Conservation (phyloP, 257 asterid genomes). For the Leonotis leonurus region DNA sequence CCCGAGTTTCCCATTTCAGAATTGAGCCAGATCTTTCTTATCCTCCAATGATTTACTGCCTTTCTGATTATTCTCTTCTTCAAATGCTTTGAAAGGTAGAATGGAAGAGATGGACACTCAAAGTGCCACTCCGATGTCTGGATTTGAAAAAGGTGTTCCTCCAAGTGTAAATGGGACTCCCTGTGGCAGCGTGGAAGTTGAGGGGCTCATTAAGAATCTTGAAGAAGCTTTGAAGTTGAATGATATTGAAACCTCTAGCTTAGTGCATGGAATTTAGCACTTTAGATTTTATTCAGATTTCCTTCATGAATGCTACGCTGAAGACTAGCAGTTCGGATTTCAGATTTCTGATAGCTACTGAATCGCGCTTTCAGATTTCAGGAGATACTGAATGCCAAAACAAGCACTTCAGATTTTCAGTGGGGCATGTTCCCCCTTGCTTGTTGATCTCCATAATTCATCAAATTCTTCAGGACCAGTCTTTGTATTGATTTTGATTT, state of each 20-base stretch:
- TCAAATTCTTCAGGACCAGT: too few species aligned
- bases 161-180: constrained; percentile 19
- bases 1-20: constrained; percentile 23
- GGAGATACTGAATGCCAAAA: too few species aligned
- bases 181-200: constrained; percentile 23
- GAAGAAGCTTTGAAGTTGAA: constrained; percentile 26
- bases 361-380: too few species aligned
- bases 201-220: constrained; percentile 24
- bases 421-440: too few species aligned
- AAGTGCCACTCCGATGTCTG: constrained; percentile 21
- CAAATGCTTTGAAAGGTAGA: constrained; percentile 32
- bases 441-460: too few species aligned
- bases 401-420: too few species aligned
- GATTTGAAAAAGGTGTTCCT: constrained; percentile 19
- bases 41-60: constrained; percentile 19
- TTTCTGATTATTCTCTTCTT: constrained; percentile 9
- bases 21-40: constrained; percentile 33
- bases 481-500: too few species aligned
- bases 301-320: too few species aligned
- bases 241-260: constrained; percentile 1
- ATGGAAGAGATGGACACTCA: constrained; percentile 35
- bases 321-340: too few species aligned
- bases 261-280: constrained; percentile 14
- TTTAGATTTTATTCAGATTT: too few species aligned
- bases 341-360: too few species aligned